Evolutionary conservation across 441 rosid species (phyloP), one percentile per base, ranked within the genome.

Genomic region (Isatis lusitanica): DNA sequence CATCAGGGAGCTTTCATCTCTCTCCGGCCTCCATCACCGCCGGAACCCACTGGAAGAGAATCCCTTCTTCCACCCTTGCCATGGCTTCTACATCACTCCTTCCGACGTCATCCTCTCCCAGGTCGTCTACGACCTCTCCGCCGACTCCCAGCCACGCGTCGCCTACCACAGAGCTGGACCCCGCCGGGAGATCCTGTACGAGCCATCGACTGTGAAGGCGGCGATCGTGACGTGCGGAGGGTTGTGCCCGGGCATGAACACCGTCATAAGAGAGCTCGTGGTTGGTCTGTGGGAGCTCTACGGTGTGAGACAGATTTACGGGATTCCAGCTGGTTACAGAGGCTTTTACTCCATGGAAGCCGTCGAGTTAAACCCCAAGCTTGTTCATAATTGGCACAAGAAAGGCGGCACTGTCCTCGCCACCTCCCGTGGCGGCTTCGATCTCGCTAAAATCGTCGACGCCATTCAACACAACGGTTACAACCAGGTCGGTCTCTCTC

Each of bases 181-280:
- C 2, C 87, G 96, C 26, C 69, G 79, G 33, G 74, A 82, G 9
- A 79, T 93, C 52, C 53, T 76, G 48, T 93, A 85, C 50, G 85
- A 88, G 40, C 85, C 89, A 0, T 50, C 66, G 4, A 24, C 21
- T 13, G 80, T 78, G 8, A 83, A 83, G 65, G 97, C 83, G 5
- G 95, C 91, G 7, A 90, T 90, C n/a, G 97, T 94, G 26, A 88
- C 93, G 0, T 92, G 97, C 44, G 97, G 95, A 4, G 97, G 98
- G n/a, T 80, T 94, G 13, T 94, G 98, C 67, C 98, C 97, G 7
- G 98, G 95, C 30, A 73, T 85, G 87, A 92, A 94, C 83, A 92
- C 97, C 3, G 97, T 92, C 65, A 80, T 92, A 16, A 84, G 97
- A 76, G 98, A 94, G 74, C 87, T 94, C 9, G 95, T 92, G 62